Percentiles rank a stretch among this genome's conserved stretches.
These are phyloP conservation scores for Barnettozyma wickerhamii DNA, from an alignment of 805 yeast species.

Conservation along the genomic window DNA sequence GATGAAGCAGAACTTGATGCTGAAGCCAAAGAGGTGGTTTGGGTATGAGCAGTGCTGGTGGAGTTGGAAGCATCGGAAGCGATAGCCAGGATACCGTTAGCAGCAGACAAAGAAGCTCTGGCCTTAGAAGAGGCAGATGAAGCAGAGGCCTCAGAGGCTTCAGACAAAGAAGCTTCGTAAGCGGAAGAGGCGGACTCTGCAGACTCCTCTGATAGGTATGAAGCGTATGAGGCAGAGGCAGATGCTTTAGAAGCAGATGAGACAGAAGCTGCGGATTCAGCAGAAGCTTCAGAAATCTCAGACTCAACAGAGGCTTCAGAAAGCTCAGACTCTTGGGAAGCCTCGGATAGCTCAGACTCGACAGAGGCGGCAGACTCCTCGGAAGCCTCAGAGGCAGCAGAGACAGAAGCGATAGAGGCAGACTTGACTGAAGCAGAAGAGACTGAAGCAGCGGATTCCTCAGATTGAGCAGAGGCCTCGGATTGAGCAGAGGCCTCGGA, in stretches of 20 bases:
- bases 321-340: neutral
- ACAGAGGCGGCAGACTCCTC: conserved; percentile 19
- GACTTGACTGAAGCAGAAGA: conserved; percentile 25
- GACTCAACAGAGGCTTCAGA: conserved; percentile 17
- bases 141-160: conserved; percentile 14
- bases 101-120: conserved; percentile 13
- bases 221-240: conserved; percentile 16
- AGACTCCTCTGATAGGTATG: conserved; percentile 20
- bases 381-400: conserved; percentile 22
- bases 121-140: conserved; percentile 4
- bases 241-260: conserved; percentile 16
- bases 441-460: conserved; percentile 15
- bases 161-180: neutral
- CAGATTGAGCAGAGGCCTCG: conserved; percentile 18
- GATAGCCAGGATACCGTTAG: conserved; percentile 31
- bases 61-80: conserved; percentile 35
- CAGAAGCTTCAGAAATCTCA: conserved; percentile 19
- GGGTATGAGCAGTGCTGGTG: conserved; percentile 26
- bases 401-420: conserved; percentile 8
- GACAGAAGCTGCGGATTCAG: conserved; percentile 21
- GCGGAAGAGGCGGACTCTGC: conserved; percentile 16
- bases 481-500: conserved; percentile 18
- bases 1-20: conserved; percentile 20
- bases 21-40: conserved; percentile 20
- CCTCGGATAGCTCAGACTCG: conserved; percentile 6